Conservation (phyloP, 2,329 filamentous ascomycete species). For the Curvularia eragrostidis region DNA sequence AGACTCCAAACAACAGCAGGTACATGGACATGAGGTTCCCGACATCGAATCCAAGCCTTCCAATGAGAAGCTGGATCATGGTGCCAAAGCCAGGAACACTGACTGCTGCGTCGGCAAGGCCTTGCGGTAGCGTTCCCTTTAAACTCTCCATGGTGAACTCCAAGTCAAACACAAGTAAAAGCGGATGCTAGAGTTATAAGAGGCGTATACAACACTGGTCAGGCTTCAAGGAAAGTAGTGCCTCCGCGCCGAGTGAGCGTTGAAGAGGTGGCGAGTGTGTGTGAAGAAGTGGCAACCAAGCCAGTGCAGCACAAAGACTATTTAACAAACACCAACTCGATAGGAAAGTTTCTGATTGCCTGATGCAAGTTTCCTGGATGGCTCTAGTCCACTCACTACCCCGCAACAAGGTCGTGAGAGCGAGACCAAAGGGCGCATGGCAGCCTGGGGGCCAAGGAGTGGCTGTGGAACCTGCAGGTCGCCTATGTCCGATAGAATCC, state of each 20-base stretch:
- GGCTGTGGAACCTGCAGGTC: slow-evolving; percentile 2
- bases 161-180: no score
- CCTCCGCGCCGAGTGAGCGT: background rate
- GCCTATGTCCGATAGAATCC: background rate
- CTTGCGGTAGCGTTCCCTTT: slow-evolving; percentile 1
- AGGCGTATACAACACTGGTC: background rate
- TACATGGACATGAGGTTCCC: slow-evolving; percentile 54
- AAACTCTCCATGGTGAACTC: slow-evolving; percentile 8
- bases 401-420: background rate
- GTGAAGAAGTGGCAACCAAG: background rate
- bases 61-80: slow-evolving; percentile 8
- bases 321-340: no score
- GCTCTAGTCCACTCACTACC: background rate
- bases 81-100: slow-evolving; percentile 10
- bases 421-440: slow-evolving; percentile 4
- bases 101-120: slow-evolving; percentile 9
- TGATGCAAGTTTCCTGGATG: background rate
- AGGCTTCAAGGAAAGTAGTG: background rate
- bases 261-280: background rate
- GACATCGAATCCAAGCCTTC: slow-evolving; percentile 55
- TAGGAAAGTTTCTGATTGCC: no score
- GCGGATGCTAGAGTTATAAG: no score
- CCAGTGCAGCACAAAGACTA: background rate
- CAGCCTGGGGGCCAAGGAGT: slow-evolving; percentile 8
- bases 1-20: slow-evolving; percentile 52